Conservation (phyloP, 1,284 basidiomycete species). For the Farysia itapuensis region DNA sequence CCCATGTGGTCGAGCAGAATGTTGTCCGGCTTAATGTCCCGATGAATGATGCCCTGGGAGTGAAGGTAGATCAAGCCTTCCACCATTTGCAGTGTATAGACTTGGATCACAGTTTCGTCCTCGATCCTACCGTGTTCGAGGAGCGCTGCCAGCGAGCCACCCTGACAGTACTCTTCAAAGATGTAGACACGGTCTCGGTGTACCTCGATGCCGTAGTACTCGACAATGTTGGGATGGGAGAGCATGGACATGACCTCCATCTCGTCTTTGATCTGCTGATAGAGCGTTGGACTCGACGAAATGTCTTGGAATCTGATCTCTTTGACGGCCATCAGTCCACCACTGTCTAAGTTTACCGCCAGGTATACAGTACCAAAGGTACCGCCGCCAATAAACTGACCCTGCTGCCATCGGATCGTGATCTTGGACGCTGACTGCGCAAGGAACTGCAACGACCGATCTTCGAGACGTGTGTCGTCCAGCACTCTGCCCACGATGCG, state of each 20-base stretch:
- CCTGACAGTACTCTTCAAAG: constrained; percentile 98
- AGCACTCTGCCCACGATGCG: constrained; percentile 55
- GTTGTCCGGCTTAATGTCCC: constrained; percentile 99
- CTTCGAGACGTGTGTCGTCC: constrained; percentile 57
- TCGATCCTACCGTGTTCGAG: constrained; percentile 94
- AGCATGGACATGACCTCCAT: constrained; percentile 98
- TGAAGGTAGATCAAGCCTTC: constrained; percentile 93
- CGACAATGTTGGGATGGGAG: constrained; percentile 95
- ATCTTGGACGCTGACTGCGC: constrained; percentile 73
- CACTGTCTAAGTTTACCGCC: constrained; percentile 94
- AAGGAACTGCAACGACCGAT: constrained; percentile 54
- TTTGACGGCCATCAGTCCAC: constrained; percentile 98
- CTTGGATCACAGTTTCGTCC: constrained; percentile 91
- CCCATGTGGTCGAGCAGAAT: constrained; percentile 91
- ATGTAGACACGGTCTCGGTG: constrained; percentile 99
- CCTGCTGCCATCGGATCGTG: constrained; percentile 97
- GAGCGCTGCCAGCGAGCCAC: constrained; percentile 85
- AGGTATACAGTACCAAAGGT: constrained; percentile 88
- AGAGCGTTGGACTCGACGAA: constrained; percentile 66
- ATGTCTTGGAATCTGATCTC: constrained; percentile 95
- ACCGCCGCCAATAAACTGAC: constrained; percentile 93
- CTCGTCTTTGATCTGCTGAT: constrained; percentile 94
- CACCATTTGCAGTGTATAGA: constrained; percentile 96
- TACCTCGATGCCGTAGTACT: constrained; percentile 99
- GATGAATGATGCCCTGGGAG: constrained; percentile 86